phyloP scores from a whole-genome alignment of 73 alveolate species.

The Tetrahymena elliotti region DNA sequence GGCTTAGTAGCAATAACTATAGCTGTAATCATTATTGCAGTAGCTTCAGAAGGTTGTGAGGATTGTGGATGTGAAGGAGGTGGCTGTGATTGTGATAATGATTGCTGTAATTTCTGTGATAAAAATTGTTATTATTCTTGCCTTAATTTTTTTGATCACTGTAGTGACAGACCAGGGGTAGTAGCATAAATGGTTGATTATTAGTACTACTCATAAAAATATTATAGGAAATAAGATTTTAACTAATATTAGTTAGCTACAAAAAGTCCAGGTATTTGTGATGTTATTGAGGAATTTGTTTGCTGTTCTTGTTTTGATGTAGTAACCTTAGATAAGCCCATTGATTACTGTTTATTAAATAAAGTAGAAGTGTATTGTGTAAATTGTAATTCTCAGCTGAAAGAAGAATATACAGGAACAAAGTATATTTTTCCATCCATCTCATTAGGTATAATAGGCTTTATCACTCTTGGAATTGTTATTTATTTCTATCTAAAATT shows the following conservation, averaged over 20 bases:
- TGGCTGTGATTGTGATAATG: background rate
- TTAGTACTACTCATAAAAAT: background rate
- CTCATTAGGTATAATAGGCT: background rate
- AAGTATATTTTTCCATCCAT: background rate
- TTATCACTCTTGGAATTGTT: too few species aligned
- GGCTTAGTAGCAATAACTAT: background rate
- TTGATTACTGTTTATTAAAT: background rate
- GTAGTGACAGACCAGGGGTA: background rate
- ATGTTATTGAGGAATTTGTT: background rate
- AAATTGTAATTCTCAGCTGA: background rate
- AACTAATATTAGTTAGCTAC: background rate
- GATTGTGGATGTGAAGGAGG: background rate
- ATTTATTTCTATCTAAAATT: too few species aligned
- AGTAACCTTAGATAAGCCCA: background rate
- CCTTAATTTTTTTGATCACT: background rate
- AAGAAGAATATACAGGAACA: background rate
- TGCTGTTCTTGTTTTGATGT: background rate
- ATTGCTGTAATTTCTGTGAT: background rate
- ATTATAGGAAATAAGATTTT: background rate
- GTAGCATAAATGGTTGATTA: background rate
- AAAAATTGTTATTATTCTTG: background rate
- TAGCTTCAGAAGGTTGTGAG: background rate
- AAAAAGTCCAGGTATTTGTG: background rate
- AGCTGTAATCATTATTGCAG: background rate
- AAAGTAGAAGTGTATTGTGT: background rate